Evolutionary conservation across 2,329 filamentous ascomycete genomes (phyloP).

Genomic region (Monosporascus sp.): DNA sequence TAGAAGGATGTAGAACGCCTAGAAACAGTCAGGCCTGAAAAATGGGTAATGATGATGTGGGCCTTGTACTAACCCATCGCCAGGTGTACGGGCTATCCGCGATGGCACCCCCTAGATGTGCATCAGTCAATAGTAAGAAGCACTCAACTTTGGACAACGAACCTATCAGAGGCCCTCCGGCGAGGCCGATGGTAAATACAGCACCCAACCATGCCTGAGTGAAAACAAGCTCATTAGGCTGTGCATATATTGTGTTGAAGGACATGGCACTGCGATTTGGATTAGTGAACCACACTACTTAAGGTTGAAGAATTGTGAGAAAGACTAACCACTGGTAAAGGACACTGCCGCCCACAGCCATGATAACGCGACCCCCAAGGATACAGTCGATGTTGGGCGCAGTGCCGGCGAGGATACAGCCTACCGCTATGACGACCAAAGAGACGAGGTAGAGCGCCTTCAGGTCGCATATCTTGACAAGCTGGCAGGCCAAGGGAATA

Average conservation of each 20-base stretch:
- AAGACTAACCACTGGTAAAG: slow-evolving; percentile 25
- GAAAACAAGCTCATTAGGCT: slow-evolving; percentile 11
- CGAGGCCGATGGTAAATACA: slow-evolving; percentile 21
- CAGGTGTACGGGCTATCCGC: slow-evolving; percentile 30
- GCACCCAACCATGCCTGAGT: slow-evolving; percentile 14
- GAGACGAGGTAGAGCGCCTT: slow-evolving; percentile 21
- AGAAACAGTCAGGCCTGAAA: not conserved
- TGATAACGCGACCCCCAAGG: slow-evolving; percentile 27
- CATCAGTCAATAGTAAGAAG: not conserved
- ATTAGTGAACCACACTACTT: not conserved
- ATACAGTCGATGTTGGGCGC: slow-evolving; percentile 23
- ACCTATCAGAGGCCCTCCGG: slow-evolving; percentile 21
- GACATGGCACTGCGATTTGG: slow-evolving; percentile 5
- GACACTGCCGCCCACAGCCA: slow-evolving; percentile 24
- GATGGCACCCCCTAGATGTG: slow-evolving; percentile 23
- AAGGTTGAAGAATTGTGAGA: not conserved
- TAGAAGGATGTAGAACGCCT: slow-evolving; percentile 16
- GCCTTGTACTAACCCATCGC: slow-evolving; percentile 28
- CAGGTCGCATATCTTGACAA: slow-evolving; percentile 28
- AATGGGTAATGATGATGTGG: not conserved
- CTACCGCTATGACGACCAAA: slow-evolving; percentile 21
- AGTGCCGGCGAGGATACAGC: slow-evolving; percentile 23
- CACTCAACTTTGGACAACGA: slow-evolving; percentile 17
- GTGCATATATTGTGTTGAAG: slow-evolving; percentile 16
- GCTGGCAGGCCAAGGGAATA: slow-evolving; percentile 28